phyloP scores from a whole-genome alignment of 768 basidiomycete genomes.

The Daedaleopsis sinensis region DNA sequence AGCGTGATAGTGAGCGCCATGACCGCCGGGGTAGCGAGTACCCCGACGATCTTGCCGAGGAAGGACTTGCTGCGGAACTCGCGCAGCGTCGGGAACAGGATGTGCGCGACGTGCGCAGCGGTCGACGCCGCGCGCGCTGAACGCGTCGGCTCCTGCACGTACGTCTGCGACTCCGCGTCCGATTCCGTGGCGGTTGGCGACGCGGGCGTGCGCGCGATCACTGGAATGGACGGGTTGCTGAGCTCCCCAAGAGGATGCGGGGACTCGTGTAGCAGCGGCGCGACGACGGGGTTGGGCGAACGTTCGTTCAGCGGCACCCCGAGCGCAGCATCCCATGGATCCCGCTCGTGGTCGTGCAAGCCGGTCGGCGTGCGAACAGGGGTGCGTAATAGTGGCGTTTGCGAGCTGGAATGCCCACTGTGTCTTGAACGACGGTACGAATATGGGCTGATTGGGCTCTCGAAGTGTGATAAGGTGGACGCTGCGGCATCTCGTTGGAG shows the following conservation, averaged over 20 bases:
- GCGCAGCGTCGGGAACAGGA: slow-evolving; percentile 85
- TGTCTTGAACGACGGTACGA: slow-evolving; percentile 4
- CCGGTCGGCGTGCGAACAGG: not conserved
- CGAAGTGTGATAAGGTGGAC: slow-evolving; percentile 63
- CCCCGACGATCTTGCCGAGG: slow-evolving; percentile 68
- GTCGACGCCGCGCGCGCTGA: slow-evolving; percentile 39
- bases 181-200: slow-evolving; percentile 45
- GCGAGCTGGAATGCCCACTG: slow-evolving; percentile 37
- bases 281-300: slow-evolving; percentile 38
- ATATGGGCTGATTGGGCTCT: slow-evolving; percentile 68
- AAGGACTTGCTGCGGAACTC: slow-evolving; percentile 71
- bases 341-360: slow-evolving; percentile 29
- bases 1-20: slow-evolving; percentile 85
- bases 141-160: slow-evolving; percentile 40
- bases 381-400: slow-evolving; percentile 30
- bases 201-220: slow-evolving; percentile 58
- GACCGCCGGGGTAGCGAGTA: slow-evolving; percentile 88
- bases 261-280: slow-evolving; percentile 27
- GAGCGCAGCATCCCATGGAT: slow-evolving; percentile 55
- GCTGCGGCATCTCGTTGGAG: slow-evolving; percentile 70
- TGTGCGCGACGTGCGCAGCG: slow-evolving; percentile 51
- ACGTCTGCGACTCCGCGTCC: slow-evolving; percentile 49
- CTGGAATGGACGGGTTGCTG: slow-evolving; percentile 37
- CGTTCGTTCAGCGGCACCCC: slow-evolving; percentile 57
- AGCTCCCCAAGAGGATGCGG: slow-evolving; percentile 6